These are phyloP conservation scores for Wallacemonas rigidus DNA, from an alignment of 208 protist genomes.

Conservation along the genomic window DNA sequence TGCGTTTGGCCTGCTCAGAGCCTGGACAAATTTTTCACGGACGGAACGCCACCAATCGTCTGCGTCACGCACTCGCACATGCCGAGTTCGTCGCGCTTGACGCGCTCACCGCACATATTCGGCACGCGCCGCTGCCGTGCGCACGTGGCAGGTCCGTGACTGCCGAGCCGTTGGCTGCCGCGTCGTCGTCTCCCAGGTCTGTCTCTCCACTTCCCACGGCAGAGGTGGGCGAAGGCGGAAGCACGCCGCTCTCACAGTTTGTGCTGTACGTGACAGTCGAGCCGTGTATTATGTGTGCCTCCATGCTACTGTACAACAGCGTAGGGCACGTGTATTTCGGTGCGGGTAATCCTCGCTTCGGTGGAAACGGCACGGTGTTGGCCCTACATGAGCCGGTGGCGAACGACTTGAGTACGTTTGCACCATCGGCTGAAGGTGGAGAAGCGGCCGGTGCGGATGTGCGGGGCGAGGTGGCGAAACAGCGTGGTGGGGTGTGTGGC, in stretches of 20 bases:
- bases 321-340: conserved; percentile 90
- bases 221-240: too few relatives aligned
- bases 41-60: conserved; percentile 91
- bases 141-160: too few relatives aligned
- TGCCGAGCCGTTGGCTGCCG: not conserved
- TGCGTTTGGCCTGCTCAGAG: conserved; percentile 10
- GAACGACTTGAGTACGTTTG: not conserved
- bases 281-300: conserved; percentile 96
- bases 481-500: conserved; percentile 10
- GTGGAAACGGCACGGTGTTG: conserved; percentile 93
- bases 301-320: conserved; percentile 77
- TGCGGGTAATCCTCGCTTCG: conserved; percentile 94
- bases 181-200: not conserved
- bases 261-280: conserved; percentile 95
- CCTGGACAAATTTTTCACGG: conserved; percentile 47
- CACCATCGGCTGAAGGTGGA: too few relatives aligned
- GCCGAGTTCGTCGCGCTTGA: conserved; percentile 89
- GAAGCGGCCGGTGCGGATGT: too few relatives aligned
- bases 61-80: conserved; percentile 85
- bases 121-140: too few relatives aligned
- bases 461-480: not conserved
- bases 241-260: conserved; percentile 49
- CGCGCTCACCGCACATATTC: conserved; percentile 22
- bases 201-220: too few relatives aligned
- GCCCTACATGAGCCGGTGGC: conserved; percentile 43